Base-by-base conservation (phyloP, 345 rosid genomes). In the Tarenaya hassleriana region DNA sequence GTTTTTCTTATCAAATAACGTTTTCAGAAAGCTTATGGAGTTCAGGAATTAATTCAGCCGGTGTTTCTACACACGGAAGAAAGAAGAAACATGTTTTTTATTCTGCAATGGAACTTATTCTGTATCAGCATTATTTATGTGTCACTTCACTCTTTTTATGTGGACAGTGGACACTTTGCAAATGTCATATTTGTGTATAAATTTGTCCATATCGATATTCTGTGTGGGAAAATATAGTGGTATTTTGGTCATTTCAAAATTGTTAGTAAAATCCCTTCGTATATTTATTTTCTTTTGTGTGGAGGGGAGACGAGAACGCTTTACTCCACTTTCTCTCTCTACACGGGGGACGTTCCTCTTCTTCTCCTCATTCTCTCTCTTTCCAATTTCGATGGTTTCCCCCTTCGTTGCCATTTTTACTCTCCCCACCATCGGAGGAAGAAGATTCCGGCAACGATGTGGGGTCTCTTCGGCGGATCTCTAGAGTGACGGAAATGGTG, bases 221-320 rank as follows among this genome's bases (percentile, higher is more conserved):
- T 24, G 5, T 24, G 5, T 24, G 5, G 29, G 29, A 24, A 24
- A 3, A 35, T 10, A 29, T 10, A 35, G n/a, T 41, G 27, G 18
- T 18, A 39, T 3, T 9, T 7, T 39, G 1, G 57, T n/a, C 4
- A 0, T 44, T 43, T 1, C 1, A n/a, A 3, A 8, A 8, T 19
- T 9, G 13, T 17, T 43, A 41, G 0, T 39, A 18, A n/a, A 35
- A 20, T 52, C 43, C 13, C 18, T 3, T 18, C 18, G 5, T 49
- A 4, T 47, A 7, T 1, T 29, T 49, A 1, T 49, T 16, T 7
- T 1, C 10, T 8, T 37, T 19, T 52, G 43, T 52, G 56, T 52
- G 56, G 43, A 37, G 56, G 42, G 41, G 56, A 38, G 56, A 38
- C 11, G 6, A 38, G 10, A 38, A 52, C 56, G 45, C 44, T 37